Conservation (phyloP, 2,329 filamentous ascomycete species). For the Fusarium kyushuense region DNA sequence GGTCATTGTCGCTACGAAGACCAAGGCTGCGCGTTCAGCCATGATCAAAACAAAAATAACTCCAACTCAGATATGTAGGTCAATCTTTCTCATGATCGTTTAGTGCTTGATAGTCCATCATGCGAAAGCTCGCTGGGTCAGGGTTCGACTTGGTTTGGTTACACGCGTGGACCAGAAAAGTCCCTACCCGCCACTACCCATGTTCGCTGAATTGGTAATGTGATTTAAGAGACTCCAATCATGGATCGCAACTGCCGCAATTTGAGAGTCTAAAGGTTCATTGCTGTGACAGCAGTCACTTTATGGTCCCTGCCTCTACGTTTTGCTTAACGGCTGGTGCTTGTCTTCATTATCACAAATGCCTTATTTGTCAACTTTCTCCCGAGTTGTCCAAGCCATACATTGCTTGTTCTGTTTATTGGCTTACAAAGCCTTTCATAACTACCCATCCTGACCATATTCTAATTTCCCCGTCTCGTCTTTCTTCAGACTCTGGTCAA, state of each 20-base stretch:
- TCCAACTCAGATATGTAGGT: slow-evolving; percentile 64
- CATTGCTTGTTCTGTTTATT: not conserved
- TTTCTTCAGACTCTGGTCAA: not conserved
- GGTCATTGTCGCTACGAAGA: slow-evolving; percentile 94
- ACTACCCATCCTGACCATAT: slow-evolving; percentile 7
- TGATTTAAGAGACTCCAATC: slow-evolving; percentile 1
- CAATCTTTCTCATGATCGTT: slow-evolving; percentile 15
- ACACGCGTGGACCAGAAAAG: slow-evolving; percentile 20
- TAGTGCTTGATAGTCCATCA: slow-evolving; percentile 7
- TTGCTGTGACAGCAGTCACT: slow-evolving; percentile 13
- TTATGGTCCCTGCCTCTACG: slow-evolving; percentile 18
- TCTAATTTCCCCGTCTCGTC: not conserved
- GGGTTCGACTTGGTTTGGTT: slow-evolving; percentile 24
- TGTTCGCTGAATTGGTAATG: slow-evolving; percentile 4
- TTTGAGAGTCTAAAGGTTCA: slow-evolving; percentile 10
- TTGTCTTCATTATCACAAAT: slow-evolving; percentile 7
- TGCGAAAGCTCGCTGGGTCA: slow-evolving; percentile 22
- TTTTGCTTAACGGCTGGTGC: slow-evolving; percentile 26
- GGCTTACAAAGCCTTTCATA: not conserved
- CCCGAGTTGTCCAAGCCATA: slow-evolving; percentile 2
- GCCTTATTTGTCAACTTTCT: slow-evolving; percentile 1
- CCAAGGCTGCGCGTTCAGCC: slow-evolving; percentile 90
- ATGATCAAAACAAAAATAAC: slow-evolving; percentile 75
- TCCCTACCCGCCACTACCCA: slow-evolving; percentile 1
- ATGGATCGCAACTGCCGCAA: slow-evolving; percentile 2